These are phyloP conservation scores for Drechslera avenae DNA, from an alignment of 2,329 filamentous ascomycete genomes.

Conservation along the genomic window DNA sequence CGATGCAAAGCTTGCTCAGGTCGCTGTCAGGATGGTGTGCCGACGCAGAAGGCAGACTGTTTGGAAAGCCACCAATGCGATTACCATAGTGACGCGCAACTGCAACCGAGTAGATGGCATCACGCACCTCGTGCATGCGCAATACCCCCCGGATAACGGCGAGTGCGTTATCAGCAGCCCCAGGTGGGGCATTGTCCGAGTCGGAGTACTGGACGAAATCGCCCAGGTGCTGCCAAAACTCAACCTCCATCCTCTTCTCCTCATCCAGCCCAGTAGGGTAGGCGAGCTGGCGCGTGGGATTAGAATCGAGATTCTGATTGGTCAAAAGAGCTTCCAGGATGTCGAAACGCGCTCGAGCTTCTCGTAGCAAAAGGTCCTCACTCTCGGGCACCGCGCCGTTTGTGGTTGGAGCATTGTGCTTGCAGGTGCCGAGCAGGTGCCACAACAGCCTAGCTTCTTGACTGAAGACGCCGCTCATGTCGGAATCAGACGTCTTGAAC, in stretches of 20 bases:
- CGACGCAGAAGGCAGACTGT: constrained; percentile 39
- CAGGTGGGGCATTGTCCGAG: constrained; percentile 62
- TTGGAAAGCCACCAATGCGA: constrained; percentile 56
- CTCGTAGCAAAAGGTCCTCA: constrained; percentile 66
- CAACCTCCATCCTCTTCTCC: constrained; percentile 59
- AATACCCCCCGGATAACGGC: constrained; percentile 70
- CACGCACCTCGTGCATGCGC: constrained; percentile 82
- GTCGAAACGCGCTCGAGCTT: constrained; percentile 69
- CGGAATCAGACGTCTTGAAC: constrained; percentile 28
- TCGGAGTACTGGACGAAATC: constrained; percentile 70
- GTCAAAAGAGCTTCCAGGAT: constrained; percentile 79
- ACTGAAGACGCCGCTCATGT: constrained; percentile 52
- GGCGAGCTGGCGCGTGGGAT: constrained; percentile 61
- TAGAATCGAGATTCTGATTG: constrained; percentile 67
- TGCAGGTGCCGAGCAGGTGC: constrained; percentile 62
- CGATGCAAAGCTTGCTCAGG: constrained; percentile 54
- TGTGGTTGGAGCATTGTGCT: constrained; percentile 43
- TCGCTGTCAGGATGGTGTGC: constrained; percentile 44
- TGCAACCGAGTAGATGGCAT: constrained; percentile 88
- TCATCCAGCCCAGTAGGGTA: constrained; percentile 52
- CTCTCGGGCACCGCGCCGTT: constrained; percentile 48
- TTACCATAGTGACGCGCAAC: constrained; percentile 76
- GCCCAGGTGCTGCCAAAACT: constrained; percentile 83
- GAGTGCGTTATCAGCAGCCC: constrained; percentile 69
- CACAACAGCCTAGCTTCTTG: constrained; percentile 66